Percentiles rank a stretch among this genome's conserved stretches.
These are phyloP conservation scores for Citrus australasica DNA, from an alignment of 345 rosid species.

Conservation along the genomic window DNA sequence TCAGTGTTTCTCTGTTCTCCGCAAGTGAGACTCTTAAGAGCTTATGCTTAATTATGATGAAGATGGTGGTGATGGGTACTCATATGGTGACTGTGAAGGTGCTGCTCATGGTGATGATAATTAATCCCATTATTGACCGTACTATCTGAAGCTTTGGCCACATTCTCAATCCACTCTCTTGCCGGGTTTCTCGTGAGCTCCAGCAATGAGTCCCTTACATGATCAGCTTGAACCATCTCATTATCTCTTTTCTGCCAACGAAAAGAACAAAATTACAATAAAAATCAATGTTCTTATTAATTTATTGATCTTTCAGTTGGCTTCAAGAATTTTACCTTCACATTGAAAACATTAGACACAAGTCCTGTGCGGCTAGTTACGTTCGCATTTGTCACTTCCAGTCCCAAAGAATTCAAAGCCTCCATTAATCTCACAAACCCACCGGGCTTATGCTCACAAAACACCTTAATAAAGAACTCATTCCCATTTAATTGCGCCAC, in stretches of 20 bases:
- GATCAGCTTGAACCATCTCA: conserved; percentile 77
- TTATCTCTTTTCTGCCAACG: conserved; percentile 61
- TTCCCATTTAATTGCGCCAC: conserved; percentile 82
- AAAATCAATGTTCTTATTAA: background rate
- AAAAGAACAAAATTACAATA: background rate
- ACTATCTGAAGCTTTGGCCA: conserved; percentile 33
- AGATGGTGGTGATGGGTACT: background rate
- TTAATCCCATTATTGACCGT: conserved; percentile 23
- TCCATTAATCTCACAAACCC: conserved; percentile 84
- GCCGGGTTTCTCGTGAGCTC: conserved; percentile 63
- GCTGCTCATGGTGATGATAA: conserved; percentile 36
- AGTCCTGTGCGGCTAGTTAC: conserved; percentile 72
- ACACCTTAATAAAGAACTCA: conserved; percentile 84
- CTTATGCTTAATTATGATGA: background rate
- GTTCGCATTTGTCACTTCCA: conserved; percentile 83
- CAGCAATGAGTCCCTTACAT: conserved; percentile 70
- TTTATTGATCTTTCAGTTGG: background rate
- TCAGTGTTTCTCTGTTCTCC: background rate
- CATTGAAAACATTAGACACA: conserved; percentile 84
- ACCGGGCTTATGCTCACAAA: conserved; percentile 80
- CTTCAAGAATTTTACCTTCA: conserved; percentile 47
- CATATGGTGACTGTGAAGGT: conserved; percentile 31
- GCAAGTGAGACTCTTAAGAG: background rate
- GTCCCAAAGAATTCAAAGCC: conserved; percentile 77
- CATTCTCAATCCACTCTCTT: conserved; percentile 46